These are phyloP conservation scores for Ophiobolus disseminans DNA, from an alignment of 2,329 filamentous ascomycete genomes.

Conservation along the genomic window DNA sequence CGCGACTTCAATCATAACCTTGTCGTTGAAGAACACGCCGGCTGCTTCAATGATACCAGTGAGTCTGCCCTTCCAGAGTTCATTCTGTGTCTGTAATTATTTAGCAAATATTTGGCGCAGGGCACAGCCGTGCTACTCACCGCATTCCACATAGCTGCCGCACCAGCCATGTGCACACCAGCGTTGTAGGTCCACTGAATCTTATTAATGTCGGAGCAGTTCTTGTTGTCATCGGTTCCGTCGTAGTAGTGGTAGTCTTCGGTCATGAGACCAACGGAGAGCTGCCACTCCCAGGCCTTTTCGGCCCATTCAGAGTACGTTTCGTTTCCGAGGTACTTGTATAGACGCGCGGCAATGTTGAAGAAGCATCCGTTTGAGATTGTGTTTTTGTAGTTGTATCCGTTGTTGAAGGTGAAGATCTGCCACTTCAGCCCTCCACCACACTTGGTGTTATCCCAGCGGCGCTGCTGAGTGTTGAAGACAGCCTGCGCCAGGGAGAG, in stretches of 20 bases:
- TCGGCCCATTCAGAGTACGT: conserved; percentile 66
- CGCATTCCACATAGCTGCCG: conserved; percentile 57
- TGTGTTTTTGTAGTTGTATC: conserved; percentile 83
- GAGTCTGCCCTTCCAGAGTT: conserved; percentile 40
- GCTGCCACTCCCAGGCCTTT: conserved; percentile 66
- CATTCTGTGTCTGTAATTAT: conserved; percentile 35
- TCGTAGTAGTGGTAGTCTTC: conserved; percentile 55
- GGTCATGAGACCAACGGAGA: conserved; percentile 58
- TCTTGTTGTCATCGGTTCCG: conserved; percentile 52
- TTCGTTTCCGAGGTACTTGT: conserved; percentile 70
- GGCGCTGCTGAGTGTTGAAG: conserved; percentile 72
- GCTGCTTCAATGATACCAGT: conserved; percentile 45
- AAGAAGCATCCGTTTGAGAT: conserved; percentile 84
- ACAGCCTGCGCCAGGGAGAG: conserved; percentile 72
- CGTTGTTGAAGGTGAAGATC: conserved; percentile 77
- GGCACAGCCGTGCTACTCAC: conserved; percentile 48
- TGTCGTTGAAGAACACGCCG: conserved; percentile 53
- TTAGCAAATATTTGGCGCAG: conserved; percentile 16
- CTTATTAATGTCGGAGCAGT: conserved; percentile 54
- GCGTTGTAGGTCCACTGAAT: conserved; percentile 58
- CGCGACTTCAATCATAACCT: conserved; percentile 58
- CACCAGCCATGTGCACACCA: conserved; percentile 55
- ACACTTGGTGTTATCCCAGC: conserved; percentile 74
- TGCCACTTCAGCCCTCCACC: conserved; percentile 81
- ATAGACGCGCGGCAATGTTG: conserved; percentile 78